Evolutionary conservation across 257 asterid genomes (phyloP).

Genomic region (Penstemon barbatus): DNA sequence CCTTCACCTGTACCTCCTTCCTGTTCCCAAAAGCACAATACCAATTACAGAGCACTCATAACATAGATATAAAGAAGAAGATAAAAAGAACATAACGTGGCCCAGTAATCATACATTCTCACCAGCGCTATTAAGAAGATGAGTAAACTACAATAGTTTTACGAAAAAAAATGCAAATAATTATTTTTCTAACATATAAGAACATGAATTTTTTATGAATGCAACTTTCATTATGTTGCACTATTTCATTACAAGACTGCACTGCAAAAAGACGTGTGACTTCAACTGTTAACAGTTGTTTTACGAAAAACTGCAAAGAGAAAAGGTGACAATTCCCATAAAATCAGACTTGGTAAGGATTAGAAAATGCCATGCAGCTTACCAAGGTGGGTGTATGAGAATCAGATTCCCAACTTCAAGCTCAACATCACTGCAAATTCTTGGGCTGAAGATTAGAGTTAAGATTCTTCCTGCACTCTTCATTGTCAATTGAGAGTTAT

Average conservation of each 20-base stretch:
- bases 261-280: not conserved
- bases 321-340: not conserved
- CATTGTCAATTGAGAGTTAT: constrained; percentile 32
- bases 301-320: not conserved
- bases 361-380: constrained; percentile 9
- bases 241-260: not conserved
- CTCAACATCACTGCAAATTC: constrained; percentile 59
- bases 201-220: no score
- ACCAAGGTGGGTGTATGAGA: constrained; percentile 75
- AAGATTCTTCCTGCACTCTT: constrained; percentile 37
- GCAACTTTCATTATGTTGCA: no score
- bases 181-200: no score
- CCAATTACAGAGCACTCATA: constrained; percentile 16
- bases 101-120: not conserved
- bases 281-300: not conserved
- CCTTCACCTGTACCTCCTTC: constrained; percentile 62
- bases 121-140: no score
- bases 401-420: constrained; percentile 72
- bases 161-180: no score
- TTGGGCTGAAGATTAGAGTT: constrained; percentile 72
- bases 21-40: constrained; percentile 45
- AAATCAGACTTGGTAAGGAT: not conserved
- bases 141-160: no score
- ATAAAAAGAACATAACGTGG: not conserved
- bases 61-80: not conserved